Percentiles rank a stretch among this genome's conserved stretches.
These are phyloP conservation scores for Tillandsia fasciculata DNA, from an alignment of 176 grass and related monocot species.

Conservation along the genomic window DNA sequence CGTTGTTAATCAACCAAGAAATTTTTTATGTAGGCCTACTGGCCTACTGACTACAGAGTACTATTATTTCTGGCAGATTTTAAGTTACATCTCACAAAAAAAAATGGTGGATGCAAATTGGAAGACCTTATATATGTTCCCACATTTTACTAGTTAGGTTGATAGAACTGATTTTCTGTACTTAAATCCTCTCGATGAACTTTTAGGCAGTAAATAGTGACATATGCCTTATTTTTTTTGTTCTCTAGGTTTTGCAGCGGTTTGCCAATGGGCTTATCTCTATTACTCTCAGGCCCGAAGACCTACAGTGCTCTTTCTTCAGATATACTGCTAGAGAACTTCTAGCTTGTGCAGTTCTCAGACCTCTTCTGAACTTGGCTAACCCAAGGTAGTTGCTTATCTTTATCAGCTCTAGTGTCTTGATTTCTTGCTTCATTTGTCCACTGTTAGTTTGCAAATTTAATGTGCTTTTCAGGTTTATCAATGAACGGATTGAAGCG, in stretches of 20 bases:
- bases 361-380: conserved; percentile 73
- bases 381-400: conserved; percentile 71
- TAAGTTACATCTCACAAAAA: neutral
- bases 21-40: neutral
- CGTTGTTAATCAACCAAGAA: neutral
- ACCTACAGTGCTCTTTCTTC: conserved; percentile 82
- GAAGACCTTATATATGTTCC: too few species aligned
- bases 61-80: neutral
- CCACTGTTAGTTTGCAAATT: conserved; percentile 9
- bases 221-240: conserved; percentile 12
- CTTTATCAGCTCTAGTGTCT: conserved; percentile 1
- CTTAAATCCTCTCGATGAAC: too few species aligned
- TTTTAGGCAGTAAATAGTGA: neutral
- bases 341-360: conserved; percentile 84
- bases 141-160: too few species aligned
- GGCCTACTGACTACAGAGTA: neutral
- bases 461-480: conserved; percentile 62
- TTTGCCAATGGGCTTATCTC: conserved; percentile 65
- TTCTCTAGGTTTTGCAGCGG: conserved; percentile 63
- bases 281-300: conserved; percentile 56
- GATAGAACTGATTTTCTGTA: too few species aligned
- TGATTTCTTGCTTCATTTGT: conserved; percentile 15
- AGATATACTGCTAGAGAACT: conserved; percentile 64
- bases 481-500: conserved; percentile 94
- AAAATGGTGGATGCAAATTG: too few species aligned